These are phyloP conservation scores for Rhizopogon salebrosus DNA, from an alignment of 768 basidiomycete species.

Conservation along the genomic window DNA sequence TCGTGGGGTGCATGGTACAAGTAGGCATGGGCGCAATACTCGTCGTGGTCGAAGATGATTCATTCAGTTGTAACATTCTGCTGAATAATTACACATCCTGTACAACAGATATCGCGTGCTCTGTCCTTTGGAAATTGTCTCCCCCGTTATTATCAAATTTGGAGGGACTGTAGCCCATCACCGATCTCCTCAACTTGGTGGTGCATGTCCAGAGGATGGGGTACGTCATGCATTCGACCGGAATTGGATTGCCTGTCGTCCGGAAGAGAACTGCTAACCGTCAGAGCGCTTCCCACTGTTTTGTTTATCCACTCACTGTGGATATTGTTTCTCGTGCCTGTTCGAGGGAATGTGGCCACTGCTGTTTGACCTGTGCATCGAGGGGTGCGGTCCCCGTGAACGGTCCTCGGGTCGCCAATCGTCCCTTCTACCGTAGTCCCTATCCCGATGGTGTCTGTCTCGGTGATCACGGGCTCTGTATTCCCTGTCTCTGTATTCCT, in stretches of 20 bases:
- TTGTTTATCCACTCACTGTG: constrained; percentile 13
- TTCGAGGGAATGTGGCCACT: constrained; percentile 13
- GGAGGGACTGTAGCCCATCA: constrained; percentile 16
- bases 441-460: neutral
- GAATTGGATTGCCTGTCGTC: constrained; percentile 22
- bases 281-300: neutral
- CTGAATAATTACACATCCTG: neutral
- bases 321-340: constrained; percentile 10
- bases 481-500: neutral
- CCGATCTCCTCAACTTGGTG: constrained; percentile 17
- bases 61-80: neutral
- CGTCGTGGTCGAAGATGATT: constrained; percentile 6
- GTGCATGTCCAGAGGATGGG: constrained; percentile 12
- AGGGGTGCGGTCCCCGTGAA: constrained; percentile 16
- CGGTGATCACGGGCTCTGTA: neutral
- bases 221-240: constrained; percentile 13
- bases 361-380: constrained; percentile 14
- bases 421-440: neutral
- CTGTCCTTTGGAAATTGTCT: neutral
- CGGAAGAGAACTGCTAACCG: constrained; percentile 10
- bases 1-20: neutral
- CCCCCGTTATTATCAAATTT: constrained; percentile 11
- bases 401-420: neutral
- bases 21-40: neutral
- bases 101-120: neutral